These are phyloP conservation scores for Arachis stenosperma DNA, from an alignment of 306 rosid species.

Conservation along the genomic window DNA sequence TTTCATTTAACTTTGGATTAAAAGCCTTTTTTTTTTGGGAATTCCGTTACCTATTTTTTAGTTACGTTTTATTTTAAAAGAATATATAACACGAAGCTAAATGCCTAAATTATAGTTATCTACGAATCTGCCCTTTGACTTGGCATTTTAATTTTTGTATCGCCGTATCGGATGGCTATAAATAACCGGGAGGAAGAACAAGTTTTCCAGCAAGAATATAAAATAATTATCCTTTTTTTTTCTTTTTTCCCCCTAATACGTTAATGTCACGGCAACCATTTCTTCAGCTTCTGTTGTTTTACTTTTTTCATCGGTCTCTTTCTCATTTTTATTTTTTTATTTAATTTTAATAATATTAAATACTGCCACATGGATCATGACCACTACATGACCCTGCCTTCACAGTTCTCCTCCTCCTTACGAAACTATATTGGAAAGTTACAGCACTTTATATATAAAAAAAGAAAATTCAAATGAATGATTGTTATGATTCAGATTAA, in stretches of 20 bases:
- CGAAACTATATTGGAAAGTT: not conserved
- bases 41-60: not conserved
- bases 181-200: no score
- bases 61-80: not conserved
- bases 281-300: not conserved
- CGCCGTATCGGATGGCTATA: no score
- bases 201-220: no score
- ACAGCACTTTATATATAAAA: not conserved
- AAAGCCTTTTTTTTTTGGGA: not conserved
- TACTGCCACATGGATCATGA: conserved; percentile 41
- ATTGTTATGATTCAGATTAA: no score
- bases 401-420: not conserved
- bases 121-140: not conserved
- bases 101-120: no score
- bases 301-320: not conserved
- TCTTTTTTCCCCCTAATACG: not conserved
- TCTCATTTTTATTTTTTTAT: not conserved
- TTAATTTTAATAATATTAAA: not conserved
- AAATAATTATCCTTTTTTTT: not conserved
- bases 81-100: no score
- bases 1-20: no score
- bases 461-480: not conserved
- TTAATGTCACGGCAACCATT: conserved; percentile 38
- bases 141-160: not conserved
- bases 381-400: not conserved